Base-by-base conservation (phyloP, 163 green algal species). In the Scenedesmus sp. region DNA sequence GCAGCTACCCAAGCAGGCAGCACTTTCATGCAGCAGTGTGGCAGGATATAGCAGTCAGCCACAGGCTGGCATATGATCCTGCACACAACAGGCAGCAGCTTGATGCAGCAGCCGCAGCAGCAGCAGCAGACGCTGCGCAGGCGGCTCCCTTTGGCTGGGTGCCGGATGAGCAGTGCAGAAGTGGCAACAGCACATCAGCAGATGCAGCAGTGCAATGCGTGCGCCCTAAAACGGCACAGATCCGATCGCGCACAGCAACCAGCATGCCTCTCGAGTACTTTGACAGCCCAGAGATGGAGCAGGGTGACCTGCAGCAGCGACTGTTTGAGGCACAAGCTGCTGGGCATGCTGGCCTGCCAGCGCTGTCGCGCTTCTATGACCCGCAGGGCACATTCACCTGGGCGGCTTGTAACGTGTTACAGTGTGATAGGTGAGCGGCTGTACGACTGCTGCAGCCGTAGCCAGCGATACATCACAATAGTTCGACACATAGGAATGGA, bases 261-360 rank as follows among this genome's bases (percentile, higher is more conserved):
- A 49, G 42, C 18, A 44, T 96, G 90, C 91, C 94, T 5, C 89
- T 96, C 13, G 94, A 96, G 89, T 92, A 84, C 40, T 96, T 95
- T 91, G 94, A 96, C 90, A 92, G 72, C 53, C 93, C 93, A n/a
- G 94, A 95, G 24, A 93, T 95, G 93, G 93, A 96, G 88, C 81
- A 92, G 68, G 42, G 90, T 2, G 65, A 88, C 30, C 89, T 86
- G 20, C 84, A 92, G 91, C 30, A 89, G 92, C 89, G 84, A 80
- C 87, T 96, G 76, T 84, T 84, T 43, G 68, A 86, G 33, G 83
- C 73, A 61, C 42, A 79, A 46, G 87, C 85, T 26, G 70, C 44
- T 9, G 70, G 82, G 1, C 24, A 30, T 43, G 68, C 51, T n/a
- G 94, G 94, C 15, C 83, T 94, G 81, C 92, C 81, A 30, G 94